Base-by-base conservation (phyloP, 495 filamentous ascomycete genomes). In the Filosporella fistucella region DNA sequence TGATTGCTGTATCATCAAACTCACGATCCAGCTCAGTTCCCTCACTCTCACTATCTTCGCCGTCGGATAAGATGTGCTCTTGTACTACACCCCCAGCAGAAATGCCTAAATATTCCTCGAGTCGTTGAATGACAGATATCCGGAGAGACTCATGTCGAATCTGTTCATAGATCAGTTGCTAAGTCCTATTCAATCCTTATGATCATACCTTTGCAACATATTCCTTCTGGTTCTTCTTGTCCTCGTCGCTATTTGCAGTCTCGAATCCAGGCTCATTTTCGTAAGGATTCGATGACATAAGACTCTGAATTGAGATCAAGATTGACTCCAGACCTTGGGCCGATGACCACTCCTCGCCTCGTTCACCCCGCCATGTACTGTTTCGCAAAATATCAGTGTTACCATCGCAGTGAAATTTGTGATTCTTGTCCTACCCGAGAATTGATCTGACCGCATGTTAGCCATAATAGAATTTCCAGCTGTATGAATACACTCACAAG, bases 221-320 rank as follows among this genome's bases (percentile, higher is more conserved):
- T n/a, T 78, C 68, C 48, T 81, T 75, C 63, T 88, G 88, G 38
- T 82, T 76, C 60, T 84, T 79, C 67, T 86, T 82, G 59, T 95
- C 86, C 10, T 74, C 65, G 3, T 70, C 64, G 17, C 78, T 75
- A 25, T 81, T 81, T 16, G 82, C 78, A 42, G 85, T 76, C 56
- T 96, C 93, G 55, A 86, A 96, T 8, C 93, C 93, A 14, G 93
- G 93, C 60, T 98, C 93, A 55, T 96, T 95, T 63, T 93, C 88
- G 64, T 95, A 98, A 0, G 93, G 93, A 61, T 96, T 95, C 18
- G 79, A 67, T 1, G 89, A 94, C 84, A 98, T 90, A 22, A 98
- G 70, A 58, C 89, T 96, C 63, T 98, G 93, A 43, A 98, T 96
- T 4, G 93, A 97, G 24, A 97, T 80, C 24, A 98, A 64, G 40